Evolutionary conservation across 2,329 filamentous ascomycete species (phyloP), one percentile per base, ranked within the genome.

Genomic region (Ophiostoma sp.): DNA sequence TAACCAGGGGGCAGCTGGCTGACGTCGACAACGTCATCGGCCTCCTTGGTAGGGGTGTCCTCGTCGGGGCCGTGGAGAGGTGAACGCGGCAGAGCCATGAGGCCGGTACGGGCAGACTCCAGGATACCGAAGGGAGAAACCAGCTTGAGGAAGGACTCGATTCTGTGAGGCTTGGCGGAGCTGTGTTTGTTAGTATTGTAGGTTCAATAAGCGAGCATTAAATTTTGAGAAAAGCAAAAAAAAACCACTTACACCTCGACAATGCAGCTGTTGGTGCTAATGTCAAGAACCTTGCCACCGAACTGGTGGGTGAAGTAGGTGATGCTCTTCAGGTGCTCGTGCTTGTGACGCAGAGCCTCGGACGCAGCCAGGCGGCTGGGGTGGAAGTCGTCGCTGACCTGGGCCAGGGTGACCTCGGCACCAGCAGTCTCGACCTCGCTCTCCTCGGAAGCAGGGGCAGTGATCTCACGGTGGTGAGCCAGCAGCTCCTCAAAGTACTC

Each of bases 401-500:
- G 80, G 70, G 83, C 82, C 64, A 87, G 78, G n/a, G 80, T 78
- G 68, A 77, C 75, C 15, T 80, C 78, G 36, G 70, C 62, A n/a
- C 76, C 75, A 64, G 82, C 81, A 35, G 77, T 74, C 33, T 74
- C 77, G 4, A 23, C 74, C 70, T 91, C 89, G 44, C 79, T 76
- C 10, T 82, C 80, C 41, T 77, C 74, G 20, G 65, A 15, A 27
- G 27, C 41, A n/a, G 70, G 33, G 23, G 83, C 80, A 35, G 85
- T 84, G 69, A 98, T 96, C 82, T 98, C 95, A 71, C 94, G 89
- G 81, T 99, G 95, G 81, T 99, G 95, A 70, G 93, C 90, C 74
- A 97, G 88, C 70, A 99, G 86, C 82, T 99, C 95, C 82, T 98
- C 94, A 76, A 97, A 99, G 82, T 97, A 97, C 83, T 99, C 95